A percentile compares a stretch with the other conserved stretches of the same genome.
These are phyloP conservation scores for Leccinum uliginosum DNA, from an alignment of 768 basidiomycete species.

Conservation along the genomic window DNA sequence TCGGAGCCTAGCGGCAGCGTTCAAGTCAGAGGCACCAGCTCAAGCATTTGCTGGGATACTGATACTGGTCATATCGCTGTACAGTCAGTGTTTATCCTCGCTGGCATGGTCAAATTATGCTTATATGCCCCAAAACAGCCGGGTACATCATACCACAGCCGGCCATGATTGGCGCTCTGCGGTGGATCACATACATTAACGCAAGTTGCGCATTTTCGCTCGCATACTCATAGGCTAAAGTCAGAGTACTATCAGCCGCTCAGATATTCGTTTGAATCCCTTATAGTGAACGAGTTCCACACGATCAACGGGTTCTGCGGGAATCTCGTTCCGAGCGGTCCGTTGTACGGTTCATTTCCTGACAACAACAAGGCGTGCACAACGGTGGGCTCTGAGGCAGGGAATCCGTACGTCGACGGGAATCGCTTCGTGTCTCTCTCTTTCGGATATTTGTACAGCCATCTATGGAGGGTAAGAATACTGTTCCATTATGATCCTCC, in stretches of 20 bases:
- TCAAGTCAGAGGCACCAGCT: slow-evolving; percentile 56
- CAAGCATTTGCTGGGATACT: slow-evolving; percentile 54
- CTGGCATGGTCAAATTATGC: neutral
- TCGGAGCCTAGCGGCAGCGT: slow-evolving; percentile 58
- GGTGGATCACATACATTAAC: slow-evolving; percentile 65
- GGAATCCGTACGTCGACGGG: slow-evolving; percentile 59
- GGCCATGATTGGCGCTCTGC: slow-evolving; percentile 63
- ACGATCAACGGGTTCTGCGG: slow-evolving; percentile 60
- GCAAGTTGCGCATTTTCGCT: slow-evolving; percentile 39
- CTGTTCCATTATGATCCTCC: neutral
- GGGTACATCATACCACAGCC: slow-evolving; percentile 59
- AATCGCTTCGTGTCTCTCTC: slow-evolving; percentile 47
- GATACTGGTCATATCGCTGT: slow-evolving; percentile 53
- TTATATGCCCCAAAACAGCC: slow-evolving; percentile 14
- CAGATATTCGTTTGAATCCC: slow-evolving; percentile 60
- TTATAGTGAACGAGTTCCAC: slow-evolving; percentile 81
- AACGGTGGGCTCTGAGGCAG: slow-evolving; percentile 59
- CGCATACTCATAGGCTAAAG: neutral
- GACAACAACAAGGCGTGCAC: slow-evolving; percentile 74
- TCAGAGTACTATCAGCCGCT: slow-evolving; percentile 38
- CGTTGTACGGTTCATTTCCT: slow-evolving; percentile 54
- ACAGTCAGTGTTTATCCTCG: slow-evolving; percentile 18
- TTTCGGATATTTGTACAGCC: slow-evolving; percentile 37
- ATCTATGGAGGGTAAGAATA: slow-evolving; percentile 46
- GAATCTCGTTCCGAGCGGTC: slow-evolving; percentile 55